Percentiles rank a stretch among this genome's conserved stretches.
These are phyloP conservation scores for Coelastrella sp. DNA, from an alignment of 139 green algal species.

Conservation along the genomic window DNA sequence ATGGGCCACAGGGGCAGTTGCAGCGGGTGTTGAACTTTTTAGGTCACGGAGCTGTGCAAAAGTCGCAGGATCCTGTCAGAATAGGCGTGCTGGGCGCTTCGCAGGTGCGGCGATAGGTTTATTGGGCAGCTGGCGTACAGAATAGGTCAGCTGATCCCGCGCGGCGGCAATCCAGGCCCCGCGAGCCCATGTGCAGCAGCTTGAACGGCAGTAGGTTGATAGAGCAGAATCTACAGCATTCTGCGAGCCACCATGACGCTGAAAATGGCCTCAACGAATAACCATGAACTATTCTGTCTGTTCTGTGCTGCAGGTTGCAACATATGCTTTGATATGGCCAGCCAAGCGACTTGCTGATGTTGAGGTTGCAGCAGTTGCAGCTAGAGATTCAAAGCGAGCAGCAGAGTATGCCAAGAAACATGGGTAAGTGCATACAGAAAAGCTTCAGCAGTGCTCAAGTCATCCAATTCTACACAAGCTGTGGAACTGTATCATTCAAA, in stretches of 20 bases:
- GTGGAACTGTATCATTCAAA: too few species aligned
- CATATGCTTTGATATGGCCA: slow-evolving; percentile 61
- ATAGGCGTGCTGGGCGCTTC: slow-evolving; percentile 49
- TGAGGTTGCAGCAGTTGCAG: slow-evolving; percentile 59
- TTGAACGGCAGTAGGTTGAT: not conserved
- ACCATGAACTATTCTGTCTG: not conserved
- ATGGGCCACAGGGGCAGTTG: slow-evolving; percentile 11
- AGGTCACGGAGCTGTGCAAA: slow-evolving; percentile 8
- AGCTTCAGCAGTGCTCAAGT: too few species aligned
- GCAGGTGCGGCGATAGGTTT: not conserved
- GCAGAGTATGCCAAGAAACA: slow-evolving; percentile 54
- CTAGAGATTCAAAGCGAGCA: slow-evolving; percentile 51
- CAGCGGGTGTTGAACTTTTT: slow-evolving; percentile 46
- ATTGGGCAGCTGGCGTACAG: too few species aligned
- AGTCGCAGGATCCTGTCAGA: not conserved
- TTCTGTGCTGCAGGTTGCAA: slow-evolving; percentile 47
- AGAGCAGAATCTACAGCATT: not conserved
- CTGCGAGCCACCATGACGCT: not conserved
- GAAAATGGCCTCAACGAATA: not conserved
- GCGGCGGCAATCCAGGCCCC: too few species aligned
- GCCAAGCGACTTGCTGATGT: slow-evolving; percentile 44
- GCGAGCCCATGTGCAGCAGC: too few species aligned
- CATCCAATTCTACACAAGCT: too few species aligned
- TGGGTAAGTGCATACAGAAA: slow-evolving; percentile 22
- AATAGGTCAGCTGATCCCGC: too few species aligned